Evolutionary conservation across 495 filamentous ascomycete species (phyloP), one percentile per base, ranked within the genome.

Genomic region (Neurospora tetraspora): DNA sequence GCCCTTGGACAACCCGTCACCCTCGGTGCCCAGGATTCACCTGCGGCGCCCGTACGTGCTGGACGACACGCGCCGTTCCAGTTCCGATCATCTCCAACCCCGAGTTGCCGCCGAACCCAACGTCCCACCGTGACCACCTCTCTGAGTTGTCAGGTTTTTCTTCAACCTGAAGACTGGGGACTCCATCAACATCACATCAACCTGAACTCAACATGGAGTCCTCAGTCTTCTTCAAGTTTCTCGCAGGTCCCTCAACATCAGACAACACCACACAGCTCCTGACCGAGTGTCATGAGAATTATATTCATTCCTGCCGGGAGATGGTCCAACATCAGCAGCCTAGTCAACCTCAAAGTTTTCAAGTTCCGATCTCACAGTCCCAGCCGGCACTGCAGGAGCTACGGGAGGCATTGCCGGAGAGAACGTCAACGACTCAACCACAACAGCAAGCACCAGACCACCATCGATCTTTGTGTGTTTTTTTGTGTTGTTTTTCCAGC

Each of bases 181-280:
- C 39, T 40, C 39, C 39, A 39, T 43, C 18, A 45, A 69, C 45
- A 65, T 45, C 23, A 61, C 12, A 69, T 6, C 75, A 68, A 73
- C 70, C 69, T 10, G 73, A 34, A 68, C 20, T 53, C 83, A 91
- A 78, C 81, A 99, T 99, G 96, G 88, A 94, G 83, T 98, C 96
- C 71, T 98, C 94, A 75, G 94, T 99, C 80, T 98, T 97, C 85
- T 98, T 97, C 92, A 97, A 97, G 85, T 7, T 34, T 34, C 34
- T 34, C 31, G 31, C 31, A 34, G 31, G 4, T 34, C 31, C 31
- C 31, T 34, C 31, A 31, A 31, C 31, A 4, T 31, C 31, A 31
- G 31, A 31, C 3, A 31, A 31, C 31, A 34, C 31, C 31, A 34
- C 31, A n/a, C n/a, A n/a, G n/a, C n/a, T n/a, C n/a, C n/a, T n/a